Evolutionary conservation across 2,329 filamentous ascomycete genomes (phyloP), one percentile per base, ranked within the genome.

Genomic region (Sporothrix protearum): DNA sequence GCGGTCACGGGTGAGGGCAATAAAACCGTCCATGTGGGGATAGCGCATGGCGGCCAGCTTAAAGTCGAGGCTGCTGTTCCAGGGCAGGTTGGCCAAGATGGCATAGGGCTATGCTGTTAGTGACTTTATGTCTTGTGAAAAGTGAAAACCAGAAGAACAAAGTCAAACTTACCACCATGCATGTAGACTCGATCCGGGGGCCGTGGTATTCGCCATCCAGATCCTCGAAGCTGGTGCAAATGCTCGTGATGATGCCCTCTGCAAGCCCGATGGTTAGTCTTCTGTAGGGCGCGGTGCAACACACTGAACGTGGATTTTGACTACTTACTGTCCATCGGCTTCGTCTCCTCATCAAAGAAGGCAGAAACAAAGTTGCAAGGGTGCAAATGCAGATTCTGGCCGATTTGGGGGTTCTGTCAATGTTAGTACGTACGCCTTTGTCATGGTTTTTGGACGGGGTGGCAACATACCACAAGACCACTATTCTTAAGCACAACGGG

Each of bases 201-300:
- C 95, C 95, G 76, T 97, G 93, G 71, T 93, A 93, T 55, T 89
- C 84, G 6, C 88, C 87, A 78, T 97, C 93, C 0, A 94, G 84
- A 76, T 97, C 91, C 75, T 96, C 92, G 76, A 94, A 93, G 70
- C 92, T 89, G 57, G 85, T 88, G 74, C 92, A 90, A 22, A 94
- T 89, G 3, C 88, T 87, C 0, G 94, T 97, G 72, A 97, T 87
- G 76, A 94, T 94, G 1, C 89, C 86, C 19, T 93, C 91, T 85
- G 84, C 12, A 22, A 59, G n/a, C 10, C 16, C 47, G 39, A 39
- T 55, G 5, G 53, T 61, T 19, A 49, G 47, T 16, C 51, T n/a
- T 49, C 25, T 8, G 42, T 14, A 2, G 10, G 16, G 51, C 14
- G 6, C 8, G n/a, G n/a, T n/a, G n/a, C n/a, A n/a, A n/a, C 1